A percentile compares a stretch with the other conserved stretches of the same genome.
These are phyloP conservation scores for Picea glauca DNA, from an alignment of 75 land plant genomes.

Conservation along the genomic window DNA sequence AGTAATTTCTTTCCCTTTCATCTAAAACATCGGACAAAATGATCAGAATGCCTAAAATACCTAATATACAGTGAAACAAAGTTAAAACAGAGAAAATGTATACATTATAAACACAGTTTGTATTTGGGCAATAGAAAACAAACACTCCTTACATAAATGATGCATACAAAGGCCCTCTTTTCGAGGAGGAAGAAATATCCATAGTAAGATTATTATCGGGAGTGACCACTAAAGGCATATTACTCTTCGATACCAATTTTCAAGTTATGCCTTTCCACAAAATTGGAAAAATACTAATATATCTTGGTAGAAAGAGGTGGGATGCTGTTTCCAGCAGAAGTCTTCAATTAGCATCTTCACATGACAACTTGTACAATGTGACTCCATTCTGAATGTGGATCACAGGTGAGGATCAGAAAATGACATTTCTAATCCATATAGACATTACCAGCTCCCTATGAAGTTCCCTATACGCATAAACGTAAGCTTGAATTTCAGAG, in stretches of 20 bases:
- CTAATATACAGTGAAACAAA: not conserved
- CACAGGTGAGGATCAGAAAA: not conserved
- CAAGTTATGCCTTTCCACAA: too few species aligned
- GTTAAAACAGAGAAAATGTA: not conserved
- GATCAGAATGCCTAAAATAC: not conserved
- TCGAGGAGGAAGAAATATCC: not conserved
- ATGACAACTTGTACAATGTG: too few species aligned
- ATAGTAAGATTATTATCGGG: not conserved
- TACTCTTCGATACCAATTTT: too few species aligned
- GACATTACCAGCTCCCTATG: not conserved
- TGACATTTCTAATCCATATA: not conserved
- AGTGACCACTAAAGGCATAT: too few species aligned
- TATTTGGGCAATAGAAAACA: not conserved
- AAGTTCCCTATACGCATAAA: too few species aligned
- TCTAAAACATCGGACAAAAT: constrained; percentile 12
- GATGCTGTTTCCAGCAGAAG: too few species aligned
- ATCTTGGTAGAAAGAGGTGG: too few species aligned
- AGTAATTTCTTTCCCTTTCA: constrained; percentile 21
- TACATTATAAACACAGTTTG: not conserved
- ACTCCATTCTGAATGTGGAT: not conserved
- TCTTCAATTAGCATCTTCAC: too few species aligned
- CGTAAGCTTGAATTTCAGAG: not conserved
- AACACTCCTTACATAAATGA: not conserved
- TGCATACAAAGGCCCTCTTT: not conserved
- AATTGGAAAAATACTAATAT: too few species aligned